Conservation (phyloP, 495 filamentous ascomycete species). For the Trichoderma virens region DNA sequence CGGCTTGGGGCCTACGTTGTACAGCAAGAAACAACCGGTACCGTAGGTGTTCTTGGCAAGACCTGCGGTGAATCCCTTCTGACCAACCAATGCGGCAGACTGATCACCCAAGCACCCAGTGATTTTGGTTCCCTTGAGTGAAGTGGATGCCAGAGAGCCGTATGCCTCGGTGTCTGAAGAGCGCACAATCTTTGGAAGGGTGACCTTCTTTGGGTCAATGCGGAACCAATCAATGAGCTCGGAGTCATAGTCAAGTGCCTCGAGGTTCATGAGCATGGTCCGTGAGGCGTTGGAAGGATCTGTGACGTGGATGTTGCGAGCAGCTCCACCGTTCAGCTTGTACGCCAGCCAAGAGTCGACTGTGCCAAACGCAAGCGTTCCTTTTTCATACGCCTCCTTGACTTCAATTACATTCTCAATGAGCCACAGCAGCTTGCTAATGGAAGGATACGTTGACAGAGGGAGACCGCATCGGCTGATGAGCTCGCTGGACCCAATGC, state of each 20-base stretch:
- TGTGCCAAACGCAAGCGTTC: constrained; percentile 65
- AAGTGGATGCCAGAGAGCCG: constrained; percentile 49
- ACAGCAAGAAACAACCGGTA: constrained; percentile 75
- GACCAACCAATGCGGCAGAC: constrained; percentile 69
- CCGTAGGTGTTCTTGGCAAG: constrained; percentile 78
- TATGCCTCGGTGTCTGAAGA: constrained; percentile 62
- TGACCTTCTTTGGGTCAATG: constrained; percentile 49
- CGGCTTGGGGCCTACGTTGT: constrained; percentile 72
- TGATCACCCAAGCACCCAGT: constrained; percentile 60
- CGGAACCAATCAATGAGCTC: constrained; percentile 65
- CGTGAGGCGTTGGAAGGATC: constrained; percentile 72
- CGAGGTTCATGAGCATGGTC: constrained; percentile 79
- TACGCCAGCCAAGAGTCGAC: constrained; percentile 72
- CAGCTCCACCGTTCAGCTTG: constrained; percentile 65
- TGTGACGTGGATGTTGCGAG: constrained; percentile 53
- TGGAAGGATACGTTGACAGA: constrained; percentile 73
- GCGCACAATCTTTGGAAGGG: constrained; percentile 65
- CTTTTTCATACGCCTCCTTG: constrained; percentile 57
- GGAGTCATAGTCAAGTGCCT: constrained; percentile 65
- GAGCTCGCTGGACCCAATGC: constrained; percentile 30
- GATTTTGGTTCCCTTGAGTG: constrained; percentile 45
- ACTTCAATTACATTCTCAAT: constrained; percentile 56
- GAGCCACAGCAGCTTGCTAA: constrained; percentile 67
- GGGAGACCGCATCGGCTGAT: constrained; percentile 63
- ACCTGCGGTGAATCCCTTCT: constrained; percentile 66